Percentiles rank a stretch among this genome's conserved stretches.
These are phyloP conservation scores for Aspergillus transmontanensis DNA, from an alignment of 2,329 filamentous ascomycete species.

Conservation along the genomic window DNA sequence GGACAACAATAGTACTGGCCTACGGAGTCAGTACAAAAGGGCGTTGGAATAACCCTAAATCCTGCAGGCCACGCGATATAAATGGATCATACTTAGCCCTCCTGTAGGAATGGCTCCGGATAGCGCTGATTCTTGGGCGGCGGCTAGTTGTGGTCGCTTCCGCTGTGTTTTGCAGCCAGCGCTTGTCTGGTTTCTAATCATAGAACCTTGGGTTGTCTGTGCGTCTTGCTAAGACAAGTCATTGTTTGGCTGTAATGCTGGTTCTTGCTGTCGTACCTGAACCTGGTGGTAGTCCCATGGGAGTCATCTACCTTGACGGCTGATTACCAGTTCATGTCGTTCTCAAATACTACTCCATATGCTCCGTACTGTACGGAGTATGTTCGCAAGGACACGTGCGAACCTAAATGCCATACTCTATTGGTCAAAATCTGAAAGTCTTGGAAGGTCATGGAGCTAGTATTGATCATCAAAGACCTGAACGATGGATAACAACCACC, in stretches of 20 bases:
- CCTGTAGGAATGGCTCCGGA: neutral
- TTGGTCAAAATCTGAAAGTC: neutral
- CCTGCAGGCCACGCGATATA: neutral
- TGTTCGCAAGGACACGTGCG: neutral
- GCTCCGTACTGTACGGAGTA: neutral
- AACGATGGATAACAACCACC: neutral
- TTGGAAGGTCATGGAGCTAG: neutral
- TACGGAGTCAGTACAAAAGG: neutral
- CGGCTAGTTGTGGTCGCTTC: slow-evolving; percentile 5
- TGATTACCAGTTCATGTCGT: neutral
- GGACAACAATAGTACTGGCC: neutral
- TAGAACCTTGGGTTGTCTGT: slow-evolving; percentile 14
- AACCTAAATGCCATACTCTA: neutral
- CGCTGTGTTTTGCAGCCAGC: slow-evolving; percentile 10
- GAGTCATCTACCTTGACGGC: neutral
- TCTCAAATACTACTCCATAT: neutral
- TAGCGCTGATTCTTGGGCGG: neutral
- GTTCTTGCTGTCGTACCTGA: neutral
- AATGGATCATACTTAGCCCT: neutral
- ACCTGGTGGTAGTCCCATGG: neutral
- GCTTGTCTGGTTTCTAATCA: slow-evolving; percentile 15
- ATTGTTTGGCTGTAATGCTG: neutral
- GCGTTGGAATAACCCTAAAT: neutral
- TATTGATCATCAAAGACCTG: neutral
- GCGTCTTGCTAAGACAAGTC: neutral